These are phyloP conservation scores for Orbilia javanica DNA, from an alignment of 2,329 filamentous ascomycete genomes.

Conservation along the genomic window DNA sequence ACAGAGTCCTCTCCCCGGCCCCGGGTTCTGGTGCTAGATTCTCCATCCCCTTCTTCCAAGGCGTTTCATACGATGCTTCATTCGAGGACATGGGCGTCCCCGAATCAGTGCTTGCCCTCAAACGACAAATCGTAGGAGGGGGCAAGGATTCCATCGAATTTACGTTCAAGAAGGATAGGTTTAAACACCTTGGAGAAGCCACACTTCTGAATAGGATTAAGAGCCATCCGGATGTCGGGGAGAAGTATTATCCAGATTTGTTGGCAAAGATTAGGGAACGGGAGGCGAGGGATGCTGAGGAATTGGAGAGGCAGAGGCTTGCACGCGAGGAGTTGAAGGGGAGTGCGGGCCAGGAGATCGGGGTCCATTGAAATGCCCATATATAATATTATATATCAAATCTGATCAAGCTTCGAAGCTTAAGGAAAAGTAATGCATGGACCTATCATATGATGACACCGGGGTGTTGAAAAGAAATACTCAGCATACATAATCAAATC, in stretches of 20 bases:
- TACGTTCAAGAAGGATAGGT: conserved; percentile 79
- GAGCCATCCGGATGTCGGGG: conserved; percentile 87
- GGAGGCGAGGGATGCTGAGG: conserved; percentile 70
- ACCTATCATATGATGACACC: too few species aligned
- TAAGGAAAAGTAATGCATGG: too few species aligned
- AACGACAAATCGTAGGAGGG: conserved; percentile 66
- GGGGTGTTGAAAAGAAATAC: too few species aligned
- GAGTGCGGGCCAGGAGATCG: conserved; percentile 29
- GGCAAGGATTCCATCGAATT: conserved; percentile 83
- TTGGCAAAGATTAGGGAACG: conserved; percentile 68
- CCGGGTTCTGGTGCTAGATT: conserved; percentile 77
- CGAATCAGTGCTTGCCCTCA: conserved; percentile 70
- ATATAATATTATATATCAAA: background rate
- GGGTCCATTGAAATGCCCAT: conserved; percentile 29
- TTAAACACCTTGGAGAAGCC: conserved; percentile 81
- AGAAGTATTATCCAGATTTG: conserved; percentile 81
- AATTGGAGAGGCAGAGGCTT: conserved; percentile 57
- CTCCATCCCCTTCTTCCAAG: conserved; percentile 89
- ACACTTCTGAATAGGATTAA: conserved; percentile 86
- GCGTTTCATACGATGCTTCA: conserved; percentile 80
- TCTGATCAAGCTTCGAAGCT: background rate
- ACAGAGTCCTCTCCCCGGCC: conserved; percentile 81
- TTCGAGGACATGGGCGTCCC: conserved; percentile 80
- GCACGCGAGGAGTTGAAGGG: conserved; percentile 38
- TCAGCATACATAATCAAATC: too few species aligned